Percentiles rank a stretch among this genome's conserved stretches.
Conservation (phyloP, 164 flowering plant genomes). For the Aristolochia fimbriata region DNA sequence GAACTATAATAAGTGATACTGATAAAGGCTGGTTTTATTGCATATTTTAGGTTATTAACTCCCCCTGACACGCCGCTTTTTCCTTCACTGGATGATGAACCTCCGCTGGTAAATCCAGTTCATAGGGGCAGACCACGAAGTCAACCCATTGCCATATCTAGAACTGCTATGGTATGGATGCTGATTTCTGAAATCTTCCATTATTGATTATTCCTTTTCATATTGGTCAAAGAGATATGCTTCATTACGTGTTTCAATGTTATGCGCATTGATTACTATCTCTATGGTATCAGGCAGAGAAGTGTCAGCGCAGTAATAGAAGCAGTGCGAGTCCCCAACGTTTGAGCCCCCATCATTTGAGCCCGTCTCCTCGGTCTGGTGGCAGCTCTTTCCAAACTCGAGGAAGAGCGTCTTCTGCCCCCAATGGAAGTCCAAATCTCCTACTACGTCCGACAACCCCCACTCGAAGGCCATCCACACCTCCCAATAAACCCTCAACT, state of each 20-base stretch:
- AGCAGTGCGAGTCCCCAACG: constrained; percentile 93
- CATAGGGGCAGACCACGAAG: constrained; percentile 72
- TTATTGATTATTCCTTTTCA: too few relatives aligned
- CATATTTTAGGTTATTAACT: constrained; percentile 65
- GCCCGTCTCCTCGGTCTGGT: constrained; percentile 69
- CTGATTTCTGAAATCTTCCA: background rate
- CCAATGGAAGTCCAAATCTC: constrained; percentile 56
- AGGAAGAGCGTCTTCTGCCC: constrained; percentile 67
- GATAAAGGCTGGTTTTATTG: constrained; percentile 7
- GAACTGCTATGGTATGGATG: constrained; percentile 69
- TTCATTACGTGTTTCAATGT: background rate
- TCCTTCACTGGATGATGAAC: constrained; percentile 81
- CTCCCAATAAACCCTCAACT: constrained; percentile 54
- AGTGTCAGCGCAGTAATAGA: constrained; percentile 53
- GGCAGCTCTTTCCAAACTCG: constrained; percentile 37
- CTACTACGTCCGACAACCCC: constrained; percentile 37
- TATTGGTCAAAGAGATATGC: too few relatives aligned
- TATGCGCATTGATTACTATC: background rate
- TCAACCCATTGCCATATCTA: constrained; percentile 71
- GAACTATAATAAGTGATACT: background rate
- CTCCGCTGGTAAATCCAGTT: constrained; percentile 31
- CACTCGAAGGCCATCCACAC: constrained; percentile 61
- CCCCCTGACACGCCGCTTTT: constrained; percentile 99
- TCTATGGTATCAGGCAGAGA: constrained; percentile 51
- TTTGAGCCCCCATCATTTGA: constrained; percentile 20